Evolutionary conservation across 495 filamentous ascomycete genomes (phyloP).

Genomic region (Xylaria acuta): DNA sequence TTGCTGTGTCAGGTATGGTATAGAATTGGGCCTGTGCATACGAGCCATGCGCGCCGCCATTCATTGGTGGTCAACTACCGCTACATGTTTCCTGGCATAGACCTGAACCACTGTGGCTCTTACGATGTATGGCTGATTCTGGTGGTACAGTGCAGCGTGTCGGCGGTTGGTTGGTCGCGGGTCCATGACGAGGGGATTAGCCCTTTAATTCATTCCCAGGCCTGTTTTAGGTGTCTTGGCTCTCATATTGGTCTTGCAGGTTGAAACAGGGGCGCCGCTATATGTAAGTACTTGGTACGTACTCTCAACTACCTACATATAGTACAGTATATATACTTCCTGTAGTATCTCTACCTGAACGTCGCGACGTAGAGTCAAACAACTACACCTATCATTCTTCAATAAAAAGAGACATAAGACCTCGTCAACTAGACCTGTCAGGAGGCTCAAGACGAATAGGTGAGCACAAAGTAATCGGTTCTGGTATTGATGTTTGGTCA

Average conservation of each 20-base stretch:
- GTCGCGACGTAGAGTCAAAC: too few species aligned
- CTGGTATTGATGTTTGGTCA: not conserved
- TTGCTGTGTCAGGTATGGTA: not conserved
- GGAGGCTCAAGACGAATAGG: not conserved
- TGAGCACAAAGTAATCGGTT: not conserved
- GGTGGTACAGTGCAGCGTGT: constrained; percentile 2
- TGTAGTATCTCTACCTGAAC: too few species aligned
- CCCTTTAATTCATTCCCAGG: not conserved
- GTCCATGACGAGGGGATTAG: not conserved
- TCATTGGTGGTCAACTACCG: constrained; percentile 6
- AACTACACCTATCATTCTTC: not conserved
- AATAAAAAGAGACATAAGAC: not conserved
- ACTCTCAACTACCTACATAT: too few species aligned
- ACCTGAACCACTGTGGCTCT: not conserved
- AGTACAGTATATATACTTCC: too few species aligned
- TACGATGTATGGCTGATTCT: not conserved
- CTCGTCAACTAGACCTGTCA: not conserved
- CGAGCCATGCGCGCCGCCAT: not conserved
- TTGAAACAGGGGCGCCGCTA: constrained; percentile 10
- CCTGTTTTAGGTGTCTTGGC: constrained; percentile 10
- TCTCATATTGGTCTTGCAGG: not conserved
- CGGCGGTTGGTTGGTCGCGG: constrained; percentile 5
- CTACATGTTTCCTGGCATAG: constrained; percentile 4
- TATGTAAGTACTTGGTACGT: not conserved
- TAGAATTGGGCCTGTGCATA: not conserved